Evolutionary conservation across 1,284 basidiomycete genomes (phyloP).

Genomic region (Athelia psychrophila): DNA sequence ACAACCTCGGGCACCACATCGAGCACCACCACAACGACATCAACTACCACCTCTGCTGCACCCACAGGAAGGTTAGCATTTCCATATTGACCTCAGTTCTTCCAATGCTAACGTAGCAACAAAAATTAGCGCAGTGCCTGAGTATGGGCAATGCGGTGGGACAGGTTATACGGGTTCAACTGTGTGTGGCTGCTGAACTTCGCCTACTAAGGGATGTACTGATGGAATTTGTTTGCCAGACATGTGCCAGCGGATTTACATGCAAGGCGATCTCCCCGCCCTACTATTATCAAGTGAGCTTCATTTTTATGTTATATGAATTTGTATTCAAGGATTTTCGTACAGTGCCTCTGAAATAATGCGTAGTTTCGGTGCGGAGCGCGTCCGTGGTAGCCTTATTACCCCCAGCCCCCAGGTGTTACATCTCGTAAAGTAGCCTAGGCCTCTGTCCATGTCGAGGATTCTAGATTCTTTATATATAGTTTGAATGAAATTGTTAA

Average conservation of each 20-base stretch:
- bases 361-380: too few species aligned
- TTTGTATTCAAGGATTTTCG: background rate
- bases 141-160: slow-evolving; percentile 57
- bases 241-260: slow-evolving; percentile 37
- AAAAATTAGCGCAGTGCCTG: too few species aligned
- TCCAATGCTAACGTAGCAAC: too few species aligned
- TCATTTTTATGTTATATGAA: background rate
- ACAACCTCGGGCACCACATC: slow-evolving; percentile 19
- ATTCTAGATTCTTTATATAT: too few species aligned
- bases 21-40: slow-evolving; percentile 24
- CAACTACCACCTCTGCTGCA: slow-evolving; percentile 37
- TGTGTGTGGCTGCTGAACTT: background rate
- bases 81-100: too few species aligned
- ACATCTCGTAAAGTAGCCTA: too few species aligned
- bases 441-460: too few species aligned
- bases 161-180: slow-evolving; percentile 6
- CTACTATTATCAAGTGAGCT: slow-evolving; percentile 50
- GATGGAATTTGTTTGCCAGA: slow-evolving; percentile 40
- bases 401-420: too few species aligned
- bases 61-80: slow-evolving; percentile 17
- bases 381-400: too few species aligned
- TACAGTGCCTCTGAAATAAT: slow-evolving; percentile 14
- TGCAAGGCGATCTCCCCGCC: slow-evolving; percentile 49
- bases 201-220: background rate
- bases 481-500: too few species aligned